Conservation (phyloP, 2,329 filamentous ascomycete species). For the Penicillium sp. region DNA sequence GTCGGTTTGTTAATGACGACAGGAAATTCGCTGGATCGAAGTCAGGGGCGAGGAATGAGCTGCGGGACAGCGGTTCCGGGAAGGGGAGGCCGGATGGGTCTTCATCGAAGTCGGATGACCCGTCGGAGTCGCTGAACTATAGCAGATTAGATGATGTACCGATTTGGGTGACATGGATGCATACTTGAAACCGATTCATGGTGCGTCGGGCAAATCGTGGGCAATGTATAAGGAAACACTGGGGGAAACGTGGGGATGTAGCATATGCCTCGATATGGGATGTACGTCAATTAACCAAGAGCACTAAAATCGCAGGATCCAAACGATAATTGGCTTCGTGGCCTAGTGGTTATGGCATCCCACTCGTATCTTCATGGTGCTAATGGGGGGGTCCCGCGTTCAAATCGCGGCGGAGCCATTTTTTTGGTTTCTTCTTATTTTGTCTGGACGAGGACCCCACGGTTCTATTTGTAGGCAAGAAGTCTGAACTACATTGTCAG, state of each 20-base stretch:
- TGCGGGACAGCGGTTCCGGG: constrained; percentile 70
- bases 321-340: background rate
- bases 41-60: constrained; percentile 66
- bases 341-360: background rate
- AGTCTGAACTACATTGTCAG: too few relatives aligned
- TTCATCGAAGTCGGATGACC: constrained; percentile 50
- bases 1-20: constrained; percentile 70
- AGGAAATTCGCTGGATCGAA: constrained; percentile 80
- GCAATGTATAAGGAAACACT: constrained; percentile 5
- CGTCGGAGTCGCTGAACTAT: constrained; percentile 40
- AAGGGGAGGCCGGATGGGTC: constrained; percentile 66
- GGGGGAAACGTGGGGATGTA: constrained; percentile 13
- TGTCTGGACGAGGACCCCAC: too few relatives aligned
- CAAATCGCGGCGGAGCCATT: background rate
- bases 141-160: background rate
- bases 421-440: too few relatives aligned
- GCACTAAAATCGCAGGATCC: too few relatives aligned
- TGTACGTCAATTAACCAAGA: rapidly evolving
- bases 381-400: background rate
- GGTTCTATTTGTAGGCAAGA: too few relatives aligned
- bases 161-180: constrained; percentile 1
- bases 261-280: constrained; percentile 4
- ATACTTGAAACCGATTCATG: constrained; percentile 32
- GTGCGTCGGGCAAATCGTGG: constrained; percentile 7
- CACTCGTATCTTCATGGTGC: background rate